phyloP scores from a whole-genome alignment of 2,329 filamentous ascomycete genomes.

The Xylaria sp. region DNA sequence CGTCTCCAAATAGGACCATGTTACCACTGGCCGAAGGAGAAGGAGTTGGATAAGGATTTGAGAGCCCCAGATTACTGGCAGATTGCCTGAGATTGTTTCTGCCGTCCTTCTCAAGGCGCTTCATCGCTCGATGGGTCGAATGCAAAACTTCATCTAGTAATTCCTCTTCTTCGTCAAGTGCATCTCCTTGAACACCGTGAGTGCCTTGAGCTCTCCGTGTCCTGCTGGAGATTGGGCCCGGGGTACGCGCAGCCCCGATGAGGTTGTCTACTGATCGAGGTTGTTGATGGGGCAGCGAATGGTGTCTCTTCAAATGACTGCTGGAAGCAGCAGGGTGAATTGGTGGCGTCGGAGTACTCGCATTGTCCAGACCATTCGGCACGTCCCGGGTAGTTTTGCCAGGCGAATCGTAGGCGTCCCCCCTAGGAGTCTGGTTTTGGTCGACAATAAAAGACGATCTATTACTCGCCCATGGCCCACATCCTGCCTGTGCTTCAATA shows the following conservation, averaged over 20 bases:
- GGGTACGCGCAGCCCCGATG: conserved; percentile 63
- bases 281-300: conserved; percentile 72
- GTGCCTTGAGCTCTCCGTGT: conserved; percentile 81
- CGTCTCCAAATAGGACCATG: conserved; percentile 76
- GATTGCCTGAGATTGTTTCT: conserved; percentile 69
- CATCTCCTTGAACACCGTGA: conserved; percentile 87
- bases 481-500: conserved; percentile 91
- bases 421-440: conserved; percentile 60
- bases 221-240: conserved; percentile 77
- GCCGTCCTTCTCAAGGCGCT: conserved; percentile 70
- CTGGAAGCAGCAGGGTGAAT: conserved; percentile 62
- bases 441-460: conserved; percentile 86
- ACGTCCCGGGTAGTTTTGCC: conserved; percentile 68
- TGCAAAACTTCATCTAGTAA: conserved; percentile 88
- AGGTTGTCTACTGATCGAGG: conserved; percentile 73
- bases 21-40: conserved; percentile 86
- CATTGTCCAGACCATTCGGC: conserved; percentile 61
- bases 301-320: conserved; percentile 70
- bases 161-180: conserved; percentile 96
- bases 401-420: conserved; percentile 69
- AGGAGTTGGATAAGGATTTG: conserved; percentile 73
- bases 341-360: conserved; percentile 62
- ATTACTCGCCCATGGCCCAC: conserved; percentile 87
- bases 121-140: conserved; percentile 79
- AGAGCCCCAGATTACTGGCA: conserved; percentile 69